These are phyloP conservation scores for Trichoderma guizhouense DNA, from an alignment of 2,329 filamentous ascomycete genomes.

Conservation along the genomic window DNA sequence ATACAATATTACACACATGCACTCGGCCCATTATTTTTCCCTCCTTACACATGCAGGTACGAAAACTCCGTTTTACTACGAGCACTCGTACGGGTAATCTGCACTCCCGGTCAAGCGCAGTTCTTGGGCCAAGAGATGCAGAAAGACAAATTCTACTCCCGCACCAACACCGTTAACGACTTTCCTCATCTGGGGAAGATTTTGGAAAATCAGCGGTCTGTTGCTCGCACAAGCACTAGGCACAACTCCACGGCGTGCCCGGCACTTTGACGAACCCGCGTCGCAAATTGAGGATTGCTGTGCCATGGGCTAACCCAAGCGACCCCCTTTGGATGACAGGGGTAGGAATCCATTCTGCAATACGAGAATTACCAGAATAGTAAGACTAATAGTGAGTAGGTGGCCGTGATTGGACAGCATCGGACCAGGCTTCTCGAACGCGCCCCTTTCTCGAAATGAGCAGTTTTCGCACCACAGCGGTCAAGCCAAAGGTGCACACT, in stretches of 20 bases:
- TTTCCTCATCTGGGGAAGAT: background rate
- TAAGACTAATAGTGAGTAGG: conserved; percentile 9
- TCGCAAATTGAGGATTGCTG: conserved; percentile 7
- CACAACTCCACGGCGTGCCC: background rate
- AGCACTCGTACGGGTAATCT: background rate
- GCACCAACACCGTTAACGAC: background rate
- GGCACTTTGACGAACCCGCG: background rate
- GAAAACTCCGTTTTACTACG: background rate
- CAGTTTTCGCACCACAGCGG: background rate
- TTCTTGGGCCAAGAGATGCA: background rate
- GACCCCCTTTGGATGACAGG: conserved; percentile 6
- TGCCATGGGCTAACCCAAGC: conserved; percentile 10
- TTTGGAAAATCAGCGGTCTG: background rate
- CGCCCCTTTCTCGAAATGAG: conserved; percentile 17
- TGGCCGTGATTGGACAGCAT: conserved; percentile 3
- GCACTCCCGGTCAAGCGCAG: background rate
- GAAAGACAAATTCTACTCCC: background rate
- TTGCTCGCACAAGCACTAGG: background rate
- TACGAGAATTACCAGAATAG: conserved; percentile 17
- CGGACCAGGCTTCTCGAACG: background rate
- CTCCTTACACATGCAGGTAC: background rate
- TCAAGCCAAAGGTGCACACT: conserved; percentile 1
- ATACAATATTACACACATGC: background rate
- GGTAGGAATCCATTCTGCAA: conserved; percentile 1
- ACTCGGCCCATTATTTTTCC: background rate